Evolutionary conservation across 2,329 filamentous ascomycete species (phyloP), one percentile per base, ranked within the genome.

Genomic region (Alternaria arbusti): DNA sequence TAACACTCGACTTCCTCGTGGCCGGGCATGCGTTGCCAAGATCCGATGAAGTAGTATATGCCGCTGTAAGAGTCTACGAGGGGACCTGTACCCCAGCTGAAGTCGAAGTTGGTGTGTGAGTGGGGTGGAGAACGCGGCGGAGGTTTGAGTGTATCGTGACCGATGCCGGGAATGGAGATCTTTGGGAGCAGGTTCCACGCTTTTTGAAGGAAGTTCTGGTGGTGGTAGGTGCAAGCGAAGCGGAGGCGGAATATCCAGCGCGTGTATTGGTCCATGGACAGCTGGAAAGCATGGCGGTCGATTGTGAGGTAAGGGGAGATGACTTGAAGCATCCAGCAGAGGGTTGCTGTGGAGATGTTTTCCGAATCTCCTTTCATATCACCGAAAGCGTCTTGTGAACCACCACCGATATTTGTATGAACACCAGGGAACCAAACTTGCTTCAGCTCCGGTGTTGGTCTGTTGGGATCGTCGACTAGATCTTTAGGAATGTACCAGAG

Each of bases 311-410:
- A 79, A 0, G 81, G 81, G 0, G 81, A 75, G 59, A 86, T 79
- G 63, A 85, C 84, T 55, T 84, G 81, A 20, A 87, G 83, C 86
- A 87, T 87, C 86, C 86, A 87, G 3, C 83, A 84, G 3, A 87
- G 76, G 0, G 83, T 81, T 9, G 86, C 83, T 8, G 84, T 83
- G 4, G 83, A 80, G 7, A 85, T 55, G 78, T 81, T 72, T 56
- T 79, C 77, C 28, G 74, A 66, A 50, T 79, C 77, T 7, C 71
- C 76, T 22, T 78, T 71, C 75, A 78, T 77, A 1, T 74, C 65
- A 3, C 47, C 57, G 12, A 77, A 70, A 12, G 60, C 66, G 50
- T 78, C 77, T 28, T 73, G 66, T 10, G 78, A 78, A 1, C 84
- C 83, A 15, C 85, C 86, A 2, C 86, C 86, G 15, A 84, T 74